Evolutionary conservation across 1,284 basidiomycete species (phyloP), one percentile per base, ranked within the genome.

Genomic region (Microbotryum lychnidis-dioicae): DNA sequence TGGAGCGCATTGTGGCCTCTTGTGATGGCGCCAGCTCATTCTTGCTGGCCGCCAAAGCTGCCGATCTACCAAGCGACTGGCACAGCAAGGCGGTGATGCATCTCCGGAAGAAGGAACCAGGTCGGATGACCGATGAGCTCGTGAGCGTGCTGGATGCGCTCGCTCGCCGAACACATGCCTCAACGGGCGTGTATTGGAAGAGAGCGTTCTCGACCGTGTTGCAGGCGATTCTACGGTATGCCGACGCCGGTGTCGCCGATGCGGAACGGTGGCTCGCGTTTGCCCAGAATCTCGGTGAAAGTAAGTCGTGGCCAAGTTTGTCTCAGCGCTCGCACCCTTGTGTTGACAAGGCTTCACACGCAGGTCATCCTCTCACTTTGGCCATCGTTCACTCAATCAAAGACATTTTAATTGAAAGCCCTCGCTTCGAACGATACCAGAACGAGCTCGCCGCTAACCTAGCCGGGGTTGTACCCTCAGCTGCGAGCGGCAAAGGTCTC

Each of bases 391-490:
- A 79, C 10, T 81, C 85, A 2, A 77, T 91, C 56, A 82, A 84
- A 25, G 76, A 79, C 25, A 79, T 81, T 47, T 82, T 85, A 1
- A 79, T 84, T 0, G 88, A 90, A 66, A 83, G 86, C 2, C 82
- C 83, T 2, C 80, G 82, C 9, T 81, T 97, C 49, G 86, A 88
- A 63, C 81, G 88, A 10, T 89, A 89, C 70, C 83, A 93, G 42
- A 97, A 96, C 74, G 89, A 96, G 72, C 79, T 93, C 8, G 93
- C 92, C 0, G 87, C 89, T 25, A 81, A 80, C 21, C 75, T 94
- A 3, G 78, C 89, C 0, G 88, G 87, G 20, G 79, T 96, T 12
- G 80, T 81, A 1, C 75, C 87, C 0, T 70, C 74, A 6, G 82
- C 84, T 48, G 85, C 85, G 4, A 84, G 85, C 62, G 80, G 79